These are phyloP conservation scores for Beta vulgaris DNA, from an alignment of 148 eudicot species.

Conservation along the genomic window DNA sequence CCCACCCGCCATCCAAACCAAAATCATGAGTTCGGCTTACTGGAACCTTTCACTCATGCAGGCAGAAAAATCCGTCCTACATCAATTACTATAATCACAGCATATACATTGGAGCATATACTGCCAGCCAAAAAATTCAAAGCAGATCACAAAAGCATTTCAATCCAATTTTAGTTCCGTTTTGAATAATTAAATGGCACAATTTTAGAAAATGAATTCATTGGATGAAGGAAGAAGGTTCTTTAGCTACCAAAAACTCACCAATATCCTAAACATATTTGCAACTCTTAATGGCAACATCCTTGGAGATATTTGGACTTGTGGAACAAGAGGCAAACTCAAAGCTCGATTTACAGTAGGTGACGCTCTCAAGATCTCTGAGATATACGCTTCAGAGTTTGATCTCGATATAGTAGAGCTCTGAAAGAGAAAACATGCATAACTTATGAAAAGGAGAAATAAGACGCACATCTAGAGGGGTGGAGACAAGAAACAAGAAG, in stretches of 20 bases:
- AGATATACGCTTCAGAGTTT: constrained; percentile 65
- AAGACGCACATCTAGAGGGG: background rate
- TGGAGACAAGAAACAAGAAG: background rate
- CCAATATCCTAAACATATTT: constrained; percentile 86
- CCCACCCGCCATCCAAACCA: background rate
- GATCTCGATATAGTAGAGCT: constrained; percentile 59
- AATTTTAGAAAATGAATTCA: background rate
- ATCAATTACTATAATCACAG: background rate
- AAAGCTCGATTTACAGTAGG: constrained; percentile 34
- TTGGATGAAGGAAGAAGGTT: background rate
- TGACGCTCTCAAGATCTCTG: constrained; percentile 68
- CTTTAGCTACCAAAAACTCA: constrained; percentile 37
- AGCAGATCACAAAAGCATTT: background rate
- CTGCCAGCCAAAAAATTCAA: background rate
- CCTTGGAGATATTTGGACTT: constrained; percentile 64
- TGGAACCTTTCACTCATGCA: background rate
- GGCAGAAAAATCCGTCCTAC: background rate
- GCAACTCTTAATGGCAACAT: constrained; percentile 75
- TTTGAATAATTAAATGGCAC: background rate
- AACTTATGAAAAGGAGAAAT: background rate
- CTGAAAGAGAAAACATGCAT: constrained; percentile 29
- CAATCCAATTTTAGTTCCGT: background rate
- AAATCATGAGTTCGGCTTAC: background rate
- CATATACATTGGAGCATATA: background rate
- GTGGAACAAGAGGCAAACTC: constrained; percentile 63